Evolutionary conservation across 345 rosid species (phyloP), one percentile per base, ranked within the genome.

Genomic region (Cardamine occulta): DNA sequence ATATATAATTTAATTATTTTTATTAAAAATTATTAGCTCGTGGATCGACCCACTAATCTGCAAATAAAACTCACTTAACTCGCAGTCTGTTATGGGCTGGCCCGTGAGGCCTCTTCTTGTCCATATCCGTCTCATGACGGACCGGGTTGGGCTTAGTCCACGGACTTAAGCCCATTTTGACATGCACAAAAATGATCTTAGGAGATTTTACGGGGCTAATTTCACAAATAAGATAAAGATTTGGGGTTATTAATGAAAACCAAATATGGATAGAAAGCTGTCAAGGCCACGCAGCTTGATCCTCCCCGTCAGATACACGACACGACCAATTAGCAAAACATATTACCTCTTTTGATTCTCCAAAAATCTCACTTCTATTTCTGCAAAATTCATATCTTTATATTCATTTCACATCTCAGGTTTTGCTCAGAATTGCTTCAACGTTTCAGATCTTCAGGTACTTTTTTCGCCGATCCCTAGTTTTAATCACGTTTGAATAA

Each of bases 251-350:
- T 15, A 15, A 44, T 14, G 2, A 14, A 42, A 44, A 2, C 15
- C 49, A 44, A 44, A 14, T 40, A 12, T 44, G 49, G 49, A 44
- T 44, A 44, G 49, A 15, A 44, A 44, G 49, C 32, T 74, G 57
- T 45, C 49, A 57, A 57, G 31, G 32, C 66, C 17, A 74, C 72
- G 56, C 15, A 74, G 49, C 44, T 47, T 59, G 53, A 28, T 67
- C 48, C 8, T 37, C 73, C 73, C 29, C 73, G 42, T 64, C 79
- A 74, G 8, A 32, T 55, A 19, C 64, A 64, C 70, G 70, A 64
- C 44, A 23, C 31, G 48, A 65, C 72, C 51, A 56, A 68, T 75
- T 73, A 60, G 34, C 74, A 35, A 68, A 67, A 5, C 17, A 14
- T 44, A 44, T 14, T 44, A 15, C 49, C 49, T 44, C 49, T 44